Conservation (phyloP, 441 rosid genomes). For the Omphalea diandra region DNA sequence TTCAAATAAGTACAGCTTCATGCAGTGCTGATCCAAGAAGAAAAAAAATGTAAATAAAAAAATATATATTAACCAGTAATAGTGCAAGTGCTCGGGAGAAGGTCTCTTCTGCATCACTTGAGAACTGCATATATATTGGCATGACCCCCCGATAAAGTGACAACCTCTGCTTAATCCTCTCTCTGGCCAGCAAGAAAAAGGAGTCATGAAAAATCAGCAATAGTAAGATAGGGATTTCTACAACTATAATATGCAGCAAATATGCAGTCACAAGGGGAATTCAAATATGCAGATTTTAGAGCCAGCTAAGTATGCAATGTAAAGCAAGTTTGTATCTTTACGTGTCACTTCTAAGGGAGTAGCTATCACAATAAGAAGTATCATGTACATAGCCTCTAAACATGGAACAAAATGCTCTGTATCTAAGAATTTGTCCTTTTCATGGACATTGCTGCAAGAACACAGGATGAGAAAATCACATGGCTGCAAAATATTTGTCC, state of each 20-base stretch:
- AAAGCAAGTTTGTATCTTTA: neutral
- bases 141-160: constrained; percentile 83
- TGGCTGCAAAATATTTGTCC: neutral
- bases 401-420: neutral
- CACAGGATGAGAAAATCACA: neutral
- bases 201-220: neutral
- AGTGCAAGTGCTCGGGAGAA: constrained; percentile 68
- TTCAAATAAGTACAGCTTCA: constrained; percentile 6
- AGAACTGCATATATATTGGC: constrained; percentile 83
- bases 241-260: neutral
- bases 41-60: constrained; percentile 9
- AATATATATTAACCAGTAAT: constrained; percentile 59
- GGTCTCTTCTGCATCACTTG: constrained; percentile 90
- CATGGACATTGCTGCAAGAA: neutral
- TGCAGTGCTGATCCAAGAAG: constrained; percentile 10
- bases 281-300: neutral
- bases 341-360: neutral
- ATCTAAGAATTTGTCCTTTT: neutral
- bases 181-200: constrained; percentile 44
- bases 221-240: neutral
- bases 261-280: neutral
- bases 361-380: neutral
- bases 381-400: neutral
- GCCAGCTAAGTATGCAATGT: neutral
- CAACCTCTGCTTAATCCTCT: constrained; percentile 83